phyloP scores from a whole-genome alignment of 768 basidiomycete species.

The Trametes meyenii region DNA sequence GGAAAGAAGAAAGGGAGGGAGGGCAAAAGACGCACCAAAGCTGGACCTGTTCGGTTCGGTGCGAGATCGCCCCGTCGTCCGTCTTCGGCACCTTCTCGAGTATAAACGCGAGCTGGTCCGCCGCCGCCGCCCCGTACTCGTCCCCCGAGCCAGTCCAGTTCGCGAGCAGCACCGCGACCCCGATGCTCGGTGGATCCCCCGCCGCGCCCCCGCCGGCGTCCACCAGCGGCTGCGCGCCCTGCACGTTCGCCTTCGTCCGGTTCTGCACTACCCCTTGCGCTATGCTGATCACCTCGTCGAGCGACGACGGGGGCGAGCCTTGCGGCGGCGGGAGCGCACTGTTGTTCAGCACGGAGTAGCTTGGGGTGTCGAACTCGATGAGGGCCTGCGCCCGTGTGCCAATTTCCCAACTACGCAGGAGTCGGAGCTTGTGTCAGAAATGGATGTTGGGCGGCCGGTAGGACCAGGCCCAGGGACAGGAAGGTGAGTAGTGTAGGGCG shows the following conservation, averaged over 20 bases:
- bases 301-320: conserved; percentile 37
- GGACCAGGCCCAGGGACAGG: no score
- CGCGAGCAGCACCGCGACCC: conserved; percentile 66
- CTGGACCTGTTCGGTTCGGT: conserved; percentile 68
- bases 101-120: conserved; percentile 66
- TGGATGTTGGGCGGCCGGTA: not conserved
- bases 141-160: conserved; percentile 50
- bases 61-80: conserved; percentile 79
- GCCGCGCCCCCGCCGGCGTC: conserved; percentile 58
- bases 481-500: not conserved
- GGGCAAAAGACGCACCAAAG: conserved; percentile 55
- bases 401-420: conserved; percentile 50
- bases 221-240: conserved; percentile 61
- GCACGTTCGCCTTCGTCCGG: conserved; percentile 44
- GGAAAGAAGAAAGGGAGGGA: not conserved
- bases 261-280: conserved; percentile 51
- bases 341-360: conserved; percentile 47
- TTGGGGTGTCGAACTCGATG: conserved; percentile 49
- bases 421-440: not conserved
- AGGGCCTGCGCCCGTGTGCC: conserved; percentile 55
- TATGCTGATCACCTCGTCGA: conserved; percentile 62
- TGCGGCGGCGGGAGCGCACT: conserved; percentile 29
- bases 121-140: conserved; percentile 66
- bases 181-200: conserved; percentile 80
- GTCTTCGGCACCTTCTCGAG: conserved; percentile 60